Evolutionary conservation across 805 yeast species (phyloP), one percentile per base, ranked within the genome.

Genomic region (Lachancea lanzarotensis): DNA sequence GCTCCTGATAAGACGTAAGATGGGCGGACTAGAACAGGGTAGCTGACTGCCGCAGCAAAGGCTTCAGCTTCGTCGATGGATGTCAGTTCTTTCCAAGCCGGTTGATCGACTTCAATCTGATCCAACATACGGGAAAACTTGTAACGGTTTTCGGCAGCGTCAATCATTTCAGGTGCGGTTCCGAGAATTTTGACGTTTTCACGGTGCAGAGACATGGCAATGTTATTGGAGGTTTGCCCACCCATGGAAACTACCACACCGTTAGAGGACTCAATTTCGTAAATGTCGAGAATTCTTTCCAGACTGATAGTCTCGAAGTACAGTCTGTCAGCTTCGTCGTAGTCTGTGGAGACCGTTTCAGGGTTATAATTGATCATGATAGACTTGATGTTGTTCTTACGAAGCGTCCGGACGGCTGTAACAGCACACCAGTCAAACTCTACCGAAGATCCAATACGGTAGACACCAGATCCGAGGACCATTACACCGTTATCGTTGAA

Each of bases 401-500:
- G 81, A 63, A 91, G 75, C 34, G 98, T 88, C 71, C 98, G 81
- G 52, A 89, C 93, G 38, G 98, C 93, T 53, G 96, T 79, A 47
- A 91, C 98, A 38, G 98, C 98, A 80, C 98, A 91, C 97, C 98
- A 91, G 72, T 91, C 98, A 64, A 91, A 91, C 70, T 91, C 98
- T 50, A 91, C 98, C 26, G 98, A 91, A 5, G 98, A 93, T 59
- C 98, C 98, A 64, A 91, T 91, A 73, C 98, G 82, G 77, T 91
- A 91, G 37, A 93, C 98, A 76, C 98, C 98, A 3, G 97, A 89
- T 54, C 98, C 98, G 48, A 91, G 74, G 35, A 91, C 98, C 85
- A 91, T 86, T 42, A 85, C 83, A 66, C 97, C 97, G 52, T 89
- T 81, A 53, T 91, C 97, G 54, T 89, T 81, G 62, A 91, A 93